Evolutionary conservation across 805 yeast genomes (phyloP).

Genomic region (Metschnikowia picachoensis): DNA sequence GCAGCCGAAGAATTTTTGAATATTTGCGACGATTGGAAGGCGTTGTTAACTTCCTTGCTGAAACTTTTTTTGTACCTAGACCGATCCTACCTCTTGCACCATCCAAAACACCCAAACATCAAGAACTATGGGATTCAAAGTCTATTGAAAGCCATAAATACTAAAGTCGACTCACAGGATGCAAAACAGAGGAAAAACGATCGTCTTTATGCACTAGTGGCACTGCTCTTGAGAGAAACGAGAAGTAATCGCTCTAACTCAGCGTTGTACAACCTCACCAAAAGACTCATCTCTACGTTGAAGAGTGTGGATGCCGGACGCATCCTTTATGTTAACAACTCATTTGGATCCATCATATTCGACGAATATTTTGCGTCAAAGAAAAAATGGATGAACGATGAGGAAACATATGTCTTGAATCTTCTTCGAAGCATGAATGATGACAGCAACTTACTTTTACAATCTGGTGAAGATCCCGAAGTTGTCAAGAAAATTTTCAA

Average conservation of each 20-base stretch:
- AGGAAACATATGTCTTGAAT: constrained; percentile 10
- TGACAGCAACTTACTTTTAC: constrained; percentile 12
- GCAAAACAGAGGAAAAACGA: background rate
- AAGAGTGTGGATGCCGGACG: constrained; percentile 16
- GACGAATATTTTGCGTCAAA: constrained; percentile 17
- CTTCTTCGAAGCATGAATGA: constrained; percentile 8
- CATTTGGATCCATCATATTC: constrained; percentile 12
- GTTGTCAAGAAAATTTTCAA: constrained; percentile 20
- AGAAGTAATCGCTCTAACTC: background rate
- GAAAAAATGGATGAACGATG: constrained; percentile 16
- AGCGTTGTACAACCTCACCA: background rate
- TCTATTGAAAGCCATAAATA: no score
- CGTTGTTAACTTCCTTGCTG: constrained; percentile 21
- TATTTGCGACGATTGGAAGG: constrained; percentile 23
- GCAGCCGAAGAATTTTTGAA: constrained; percentile 12
- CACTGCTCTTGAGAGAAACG: background rate
- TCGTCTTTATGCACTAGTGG: background rate
- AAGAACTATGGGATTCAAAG: constrained; percentile 20
- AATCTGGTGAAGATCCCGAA: constrained; percentile 8
- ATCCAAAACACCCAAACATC: constrained; percentile 27
- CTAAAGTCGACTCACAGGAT: background rate
- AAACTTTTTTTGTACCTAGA: constrained; percentile 36
- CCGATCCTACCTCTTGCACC: constrained; percentile 31
- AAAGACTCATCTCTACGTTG: background rate
- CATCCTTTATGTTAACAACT: constrained; percentile 12